Conservation (phyloP, 2,329 filamentous ascomycete genomes). For the Plectosphaerella plurivora region DNA sequence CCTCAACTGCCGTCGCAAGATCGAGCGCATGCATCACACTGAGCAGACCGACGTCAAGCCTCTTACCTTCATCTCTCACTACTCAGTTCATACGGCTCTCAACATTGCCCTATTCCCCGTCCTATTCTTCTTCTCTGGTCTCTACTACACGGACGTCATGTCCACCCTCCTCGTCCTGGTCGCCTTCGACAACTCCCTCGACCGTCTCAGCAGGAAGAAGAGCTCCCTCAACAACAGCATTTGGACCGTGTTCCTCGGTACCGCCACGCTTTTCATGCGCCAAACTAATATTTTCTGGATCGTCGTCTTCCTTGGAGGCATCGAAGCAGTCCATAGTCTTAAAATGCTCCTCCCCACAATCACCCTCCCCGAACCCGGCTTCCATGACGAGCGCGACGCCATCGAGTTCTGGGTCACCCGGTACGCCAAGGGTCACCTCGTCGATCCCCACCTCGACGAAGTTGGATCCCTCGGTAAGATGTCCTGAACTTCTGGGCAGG, state of each 20-base stretch:
- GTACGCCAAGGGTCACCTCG: conserved; percentile 47
- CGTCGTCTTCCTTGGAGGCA: conserved; percentile 66
- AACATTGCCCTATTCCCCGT: conserved; percentile 85
- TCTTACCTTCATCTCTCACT: conserved; percentile 25
- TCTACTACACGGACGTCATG: conserved; percentile 92
- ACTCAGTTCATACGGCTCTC: conserved; percentile 58
- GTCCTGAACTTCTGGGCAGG: neutral
- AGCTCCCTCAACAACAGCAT: conserved; percentile 35
- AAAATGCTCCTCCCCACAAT: conserved; percentile 34
- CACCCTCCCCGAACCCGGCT: conserved; percentile 2
- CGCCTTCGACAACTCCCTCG: conserved; percentile 57
- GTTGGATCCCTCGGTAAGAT: conserved; percentile 47
- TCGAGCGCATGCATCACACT: conserved; percentile 37
- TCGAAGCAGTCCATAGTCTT: conserved; percentile 49
- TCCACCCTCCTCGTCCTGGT: conserved; percentile 73
- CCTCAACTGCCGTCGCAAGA: conserved; percentile 45
- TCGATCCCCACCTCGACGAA: conserved; percentile 46
- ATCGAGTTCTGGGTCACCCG: conserved; percentile 32
- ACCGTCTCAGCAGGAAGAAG: conserved; percentile 29
- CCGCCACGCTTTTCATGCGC: conserved; percentile 68
- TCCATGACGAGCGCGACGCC: conserved; percentile 11
- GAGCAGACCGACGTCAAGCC: neutral
- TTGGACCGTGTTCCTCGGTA: conserved; percentile 49
- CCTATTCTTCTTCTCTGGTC: conserved; percentile 89
- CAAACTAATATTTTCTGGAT: conserved; percentile 99